These are phyloP conservation scores for Ilyonectria robusta DNA, from an alignment of 2,329 filamentous ascomycete genomes.

Conservation along the genomic window DNA sequence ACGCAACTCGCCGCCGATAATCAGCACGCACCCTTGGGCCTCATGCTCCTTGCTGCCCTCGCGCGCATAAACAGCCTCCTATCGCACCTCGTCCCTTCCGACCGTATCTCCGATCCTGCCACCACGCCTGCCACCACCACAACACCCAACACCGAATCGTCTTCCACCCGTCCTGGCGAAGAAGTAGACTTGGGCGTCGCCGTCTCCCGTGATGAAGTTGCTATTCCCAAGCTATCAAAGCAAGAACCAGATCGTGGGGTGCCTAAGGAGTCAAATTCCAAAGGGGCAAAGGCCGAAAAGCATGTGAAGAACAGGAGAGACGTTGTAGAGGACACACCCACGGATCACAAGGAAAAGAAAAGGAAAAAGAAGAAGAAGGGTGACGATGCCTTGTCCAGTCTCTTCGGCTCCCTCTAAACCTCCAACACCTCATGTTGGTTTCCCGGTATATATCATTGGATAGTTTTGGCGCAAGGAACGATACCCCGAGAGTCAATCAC, in stretches of 20 bases:
- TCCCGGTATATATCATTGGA: neutral
- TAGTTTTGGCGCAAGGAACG: neutral
- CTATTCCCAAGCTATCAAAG: conserved; percentile 23
- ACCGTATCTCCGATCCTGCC: conserved; percentile 15
- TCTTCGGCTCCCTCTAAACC: conserved; percentile 72
- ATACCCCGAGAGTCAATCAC: neutral
- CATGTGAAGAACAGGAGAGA: conserved; percentile 25
- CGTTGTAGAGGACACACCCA: conserved; percentile 42
- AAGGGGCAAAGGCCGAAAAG: conserved; percentile 11
- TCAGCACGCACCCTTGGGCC: conserved; percentile 80
- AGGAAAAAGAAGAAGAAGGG: conserved; percentile 71
- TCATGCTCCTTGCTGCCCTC: conserved; percentile 76
- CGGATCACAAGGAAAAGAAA: conserved; percentile 54
- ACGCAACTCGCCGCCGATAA: conserved; percentile 79
- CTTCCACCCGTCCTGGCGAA: neutral
- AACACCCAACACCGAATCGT: neutral
- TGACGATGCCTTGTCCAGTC: conserved; percentile 78
- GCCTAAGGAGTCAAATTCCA: conserved; percentile 1
- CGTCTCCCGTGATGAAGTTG: conserved; percentile 47
- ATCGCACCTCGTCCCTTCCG: conserved; percentile 50
- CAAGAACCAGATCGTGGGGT: neutral
- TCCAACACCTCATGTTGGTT: neutral
- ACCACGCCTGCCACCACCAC: conserved; percentile 1
- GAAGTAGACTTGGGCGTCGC: conserved; percentile 47
- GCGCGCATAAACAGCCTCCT: conserved; percentile 69